Evolutionary conservation across 495 filamentous ascomycete species (phyloP).

Genomic region (Trypethelium eluteriae): DNA sequence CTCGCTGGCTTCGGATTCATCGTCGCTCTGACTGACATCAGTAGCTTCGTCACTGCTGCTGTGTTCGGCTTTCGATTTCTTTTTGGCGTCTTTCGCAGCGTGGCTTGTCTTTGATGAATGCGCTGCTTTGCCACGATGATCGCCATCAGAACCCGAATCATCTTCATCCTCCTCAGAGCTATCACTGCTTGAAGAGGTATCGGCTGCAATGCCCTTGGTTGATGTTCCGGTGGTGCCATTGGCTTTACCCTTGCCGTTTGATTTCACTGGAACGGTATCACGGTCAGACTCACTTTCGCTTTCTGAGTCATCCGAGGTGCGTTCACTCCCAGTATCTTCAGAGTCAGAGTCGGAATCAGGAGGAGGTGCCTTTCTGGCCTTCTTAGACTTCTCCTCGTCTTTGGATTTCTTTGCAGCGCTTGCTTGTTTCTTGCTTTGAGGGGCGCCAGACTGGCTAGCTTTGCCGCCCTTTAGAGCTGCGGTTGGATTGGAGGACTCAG

Average conservation of each 20-base stretch:
- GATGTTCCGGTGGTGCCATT: background rate
- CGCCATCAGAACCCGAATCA: background rate
- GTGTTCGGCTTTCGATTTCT: background rate
- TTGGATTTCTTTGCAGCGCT: constrained; percentile 30
- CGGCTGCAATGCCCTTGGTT: background rate
- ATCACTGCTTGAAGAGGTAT: constrained; percentile 12
- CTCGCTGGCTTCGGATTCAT: background rate
- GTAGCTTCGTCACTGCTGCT: background rate
- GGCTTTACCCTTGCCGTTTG: background rate
- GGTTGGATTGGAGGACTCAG: constrained; percentile 27
- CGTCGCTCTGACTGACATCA: background rate
- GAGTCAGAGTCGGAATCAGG: constrained; percentile 37
- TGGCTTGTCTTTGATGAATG: background rate
- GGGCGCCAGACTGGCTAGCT: constrained; percentile 38
- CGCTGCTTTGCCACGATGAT: background rate
- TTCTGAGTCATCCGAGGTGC: background rate
- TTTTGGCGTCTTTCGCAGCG: background rate
- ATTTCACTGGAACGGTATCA: background rate
- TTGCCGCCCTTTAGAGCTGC: constrained; percentile 42
- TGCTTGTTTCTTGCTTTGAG: constrained; percentile 35
- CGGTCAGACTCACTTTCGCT: background rate
- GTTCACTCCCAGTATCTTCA: constrained; percentile 25
- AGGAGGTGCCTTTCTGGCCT: constrained; percentile 45
- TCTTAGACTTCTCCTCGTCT: constrained; percentile 40
- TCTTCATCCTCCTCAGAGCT: constrained; percentile 15